Percentiles rank a stretch among this genome's conserved stretches.
These are phyloP conservation scores for Cicer arietinum DNA, from an alignment of 306 rosid genomes.

Conservation along the genomic window DNA sequence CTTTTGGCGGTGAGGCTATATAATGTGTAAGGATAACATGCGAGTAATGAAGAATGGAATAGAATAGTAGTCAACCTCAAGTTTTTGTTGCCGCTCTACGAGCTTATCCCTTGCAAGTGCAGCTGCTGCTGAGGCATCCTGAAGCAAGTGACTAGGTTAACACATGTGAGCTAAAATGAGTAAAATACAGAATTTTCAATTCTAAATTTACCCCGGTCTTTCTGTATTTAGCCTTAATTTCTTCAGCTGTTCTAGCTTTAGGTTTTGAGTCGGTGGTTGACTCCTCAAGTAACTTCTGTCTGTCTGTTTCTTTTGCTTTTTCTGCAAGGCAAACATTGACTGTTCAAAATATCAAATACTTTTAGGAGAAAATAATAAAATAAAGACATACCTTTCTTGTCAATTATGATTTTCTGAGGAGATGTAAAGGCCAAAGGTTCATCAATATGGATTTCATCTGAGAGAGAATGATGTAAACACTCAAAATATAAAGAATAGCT, in stretches of 20 bases:
- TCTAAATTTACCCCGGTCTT: slow-evolving; percentile 56
- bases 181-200: slow-evolving; percentile 39
- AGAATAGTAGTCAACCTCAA: slow-evolving; percentile 60
- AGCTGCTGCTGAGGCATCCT: slow-evolving; percentile 82
- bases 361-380: slow-evolving; percentile 36
- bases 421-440: slow-evolving; percentile 54
- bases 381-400: slow-evolving; percentile 62
- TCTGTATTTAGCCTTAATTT: slow-evolving; percentile 88
- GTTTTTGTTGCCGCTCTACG: slow-evolving; percentile 74
- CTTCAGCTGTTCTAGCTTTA: slow-evolving; percentile 74
- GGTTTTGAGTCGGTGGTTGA: slow-evolving; percentile 57
- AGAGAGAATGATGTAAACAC: slow-evolving; percentile 41
- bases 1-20: slow-evolving; percentile 8
- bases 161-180: slow-evolving; percentile 36
- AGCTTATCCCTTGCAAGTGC: slow-evolving; percentile 83
- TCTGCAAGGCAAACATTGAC: slow-evolving; percentile 52
- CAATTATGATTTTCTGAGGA: slow-evolving; percentile 47
- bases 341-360: slow-evolving; percentile 33
- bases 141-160: slow-evolving; percentile 48
- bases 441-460: slow-evolving; percentile 75
- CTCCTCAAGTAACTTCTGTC: slow-evolving; percentile 64
- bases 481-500: slow-evolving; percentile 38
- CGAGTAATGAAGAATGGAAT: slow-evolving; percentile 29
- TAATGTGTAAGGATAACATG: slow-evolving; percentile 7
- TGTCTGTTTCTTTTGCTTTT: slow-evolving; percentile 62